Evolutionary conservation across 2,329 filamentous ascomycete genomes (phyloP), one percentile per base, ranked within the genome.

Genomic region (Diplocarpon mali): DNA sequence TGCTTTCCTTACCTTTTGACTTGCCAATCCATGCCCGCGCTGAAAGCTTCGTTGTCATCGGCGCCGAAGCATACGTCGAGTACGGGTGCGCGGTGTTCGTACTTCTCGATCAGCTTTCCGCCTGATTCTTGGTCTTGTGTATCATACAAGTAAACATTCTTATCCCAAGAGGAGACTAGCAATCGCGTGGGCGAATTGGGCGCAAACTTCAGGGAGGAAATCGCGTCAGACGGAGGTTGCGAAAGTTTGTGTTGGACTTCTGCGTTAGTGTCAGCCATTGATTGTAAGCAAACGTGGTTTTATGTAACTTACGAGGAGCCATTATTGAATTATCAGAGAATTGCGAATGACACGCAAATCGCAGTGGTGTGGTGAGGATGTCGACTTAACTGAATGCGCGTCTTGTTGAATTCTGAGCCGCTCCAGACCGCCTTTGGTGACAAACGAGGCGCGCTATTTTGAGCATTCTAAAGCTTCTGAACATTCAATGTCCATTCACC

Each of bases 131-230:
- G 71, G 16, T 73, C 50, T 69, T 68, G 67, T 47, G 83, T 75
- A 60, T 94, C 85, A 71, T 96, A 96, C 42, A 90, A 72, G 65
- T 95, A 94, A 45, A 94, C 78, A 62, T 86, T 78, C 65, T 81
- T 86, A 67, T 96, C 90, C 92, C 92, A 98, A 45, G 88, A 95
- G 10, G 89, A 83, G 56, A 90, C 89, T n/a, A 93, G 76, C 31
- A 98, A 74, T 56, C 80, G 83, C 43, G 73, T 78, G 2, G 81
- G 74, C n/a, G 80, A 78, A 49, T 73, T 69, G 30, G 87, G 85
- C 53, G 89, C 86, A 71, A 94, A 98, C 60, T 79, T 79, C 59
- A 96, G 70, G 17, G 87, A 74, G 38, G 90, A 94, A 58, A 96
- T 83, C 57, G 84, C 85, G 66, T 98, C 92, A 55, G 75, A 76